Evolutionary conservation across 2,329 filamentous ascomycete genomes (phyloP), one percentile per base, ranked within the genome.

Genomic region (Ustulina deusta): DNA sequence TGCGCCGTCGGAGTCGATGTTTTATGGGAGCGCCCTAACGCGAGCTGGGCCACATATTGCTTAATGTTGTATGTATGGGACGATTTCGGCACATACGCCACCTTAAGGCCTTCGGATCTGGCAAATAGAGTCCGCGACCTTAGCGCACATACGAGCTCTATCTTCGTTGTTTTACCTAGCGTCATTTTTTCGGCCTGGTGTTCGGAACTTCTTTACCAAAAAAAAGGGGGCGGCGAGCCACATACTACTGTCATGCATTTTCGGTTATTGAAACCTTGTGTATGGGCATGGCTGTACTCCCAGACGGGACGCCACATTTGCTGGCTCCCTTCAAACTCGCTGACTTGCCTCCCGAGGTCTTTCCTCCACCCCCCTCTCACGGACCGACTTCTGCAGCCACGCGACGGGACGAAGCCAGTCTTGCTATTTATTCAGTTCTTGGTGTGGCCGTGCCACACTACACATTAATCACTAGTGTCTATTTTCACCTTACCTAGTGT

Each of bases 381-480:
- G 61, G 61, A 32, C 27, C 42, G 44, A 51, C 44, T 56, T 61
- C 61, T 66, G 69, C 61, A 71, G 63, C 66, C 56, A 67, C 49
- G 66, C 66, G 69, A 60, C 61, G 59, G 55, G 65, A 63, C 38
- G 60, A 34, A 63, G 55, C 17, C 44, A 22, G 42, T 38, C 38
- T 57, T 27, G 22, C 29, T 63, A 46, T 61, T 27, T n/a, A 55
- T 63, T 49, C 63, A 46, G 36, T 66, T 48, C 40, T 61, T 57
- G 42, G 38, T 65, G 52, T 64, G 54, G 40, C 56, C 52, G 58
- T 65, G 65, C 54, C 66, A 65, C 62, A 61, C 57, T 65, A 60
- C 60, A 52, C 57, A 65, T 68, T 73, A 73, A 73, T 74, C 72
- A 63, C 68, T 71, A 70, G 69, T 74, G 70, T 74, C 70, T 74